Conservation (phyloP, 805 yeast species). For the Zygotorulaspora sp. region DNA sequence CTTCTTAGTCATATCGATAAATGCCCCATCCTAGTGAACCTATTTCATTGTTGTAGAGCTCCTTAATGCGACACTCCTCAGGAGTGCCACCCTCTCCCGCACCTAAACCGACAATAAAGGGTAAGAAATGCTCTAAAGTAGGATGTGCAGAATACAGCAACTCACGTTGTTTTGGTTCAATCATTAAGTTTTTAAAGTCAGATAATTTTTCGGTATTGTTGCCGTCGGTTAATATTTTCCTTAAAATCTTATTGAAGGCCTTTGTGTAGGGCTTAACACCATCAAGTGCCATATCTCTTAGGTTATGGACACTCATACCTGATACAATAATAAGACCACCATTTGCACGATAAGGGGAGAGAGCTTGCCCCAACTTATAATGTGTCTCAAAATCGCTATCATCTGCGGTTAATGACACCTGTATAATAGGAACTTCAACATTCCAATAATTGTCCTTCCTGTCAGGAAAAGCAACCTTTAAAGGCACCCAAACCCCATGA, state of each 20-base stretch:
- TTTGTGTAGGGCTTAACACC: conserved; percentile 44
- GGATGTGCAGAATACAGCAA: conserved; percentile 61
- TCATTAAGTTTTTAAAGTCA: conserved; percentile 37
- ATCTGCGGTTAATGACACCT: conserved; percentile 37
- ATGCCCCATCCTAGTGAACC: conserved; percentile 67
- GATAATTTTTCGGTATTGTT: conserved; percentile 34
- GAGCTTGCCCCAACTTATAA: conserved; percentile 51
- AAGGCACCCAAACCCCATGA: conserved; percentile 82
- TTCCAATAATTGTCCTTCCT: conserved; percentile 21
- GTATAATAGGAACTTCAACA: conserved; percentile 39
- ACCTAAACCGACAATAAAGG: conserved; percentile 59
- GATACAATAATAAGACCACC: conserved; percentile 57
- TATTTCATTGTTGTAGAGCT: conserved; percentile 43
- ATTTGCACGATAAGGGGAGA: conserved; percentile 48
- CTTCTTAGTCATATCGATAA: conserved; percentile 44
- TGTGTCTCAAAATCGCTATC: conserved; percentile 41
- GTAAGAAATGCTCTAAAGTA: conserved; percentile 69
- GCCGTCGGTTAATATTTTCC: conserved; percentile 26
- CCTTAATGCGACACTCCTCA: conserved; percentile 33
- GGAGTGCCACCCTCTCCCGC: conserved; percentile 35
- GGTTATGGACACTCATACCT: conserved; percentile 79
- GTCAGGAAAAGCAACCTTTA: conserved; percentile 60
- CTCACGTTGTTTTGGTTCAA: conserved; percentile 26
- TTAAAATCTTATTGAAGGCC: conserved; percentile 48
- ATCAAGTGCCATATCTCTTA: conserved; percentile 25